A percentile compares a stretch with the other conserved stretches of the same genome.
These are phyloP conservation scores for Isabelozyma rhagii DNA, from an alignment of 805 yeast genomes.

Conservation along the genomic window DNA sequence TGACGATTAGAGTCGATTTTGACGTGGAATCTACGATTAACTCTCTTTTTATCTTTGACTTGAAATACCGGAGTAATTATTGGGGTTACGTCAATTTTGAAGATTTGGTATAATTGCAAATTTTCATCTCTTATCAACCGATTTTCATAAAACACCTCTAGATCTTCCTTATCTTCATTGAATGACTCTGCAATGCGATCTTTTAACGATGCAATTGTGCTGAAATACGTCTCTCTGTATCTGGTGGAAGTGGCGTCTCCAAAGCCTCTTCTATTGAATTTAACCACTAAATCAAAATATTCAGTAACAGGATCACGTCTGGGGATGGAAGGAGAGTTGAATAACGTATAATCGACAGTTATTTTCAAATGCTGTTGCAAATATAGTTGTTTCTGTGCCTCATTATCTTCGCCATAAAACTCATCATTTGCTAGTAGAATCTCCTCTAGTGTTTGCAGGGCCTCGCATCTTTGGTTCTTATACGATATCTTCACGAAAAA, in stretches of 20 bases:
- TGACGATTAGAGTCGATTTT: conserved; percentile 10
- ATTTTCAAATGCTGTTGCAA: conserved; percentile 7
- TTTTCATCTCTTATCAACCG: conserved; percentile 4
- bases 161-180: conserved; percentile 5
- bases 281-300: conserved; percentile 17
- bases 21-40: conserved; percentile 10
- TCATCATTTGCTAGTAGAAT: not conserved
- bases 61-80: conserved; percentile 16
- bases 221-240: conserved; percentile 16
- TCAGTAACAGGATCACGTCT: conserved; percentile 20
- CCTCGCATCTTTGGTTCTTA: conserved; percentile 8
- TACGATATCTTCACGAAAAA: conserved; percentile 13
- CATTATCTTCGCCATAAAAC: conserved; percentile 2
- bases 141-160: conserved; percentile 7
- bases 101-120: conserved; percentile 6
- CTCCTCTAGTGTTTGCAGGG: conserved; percentile 7
- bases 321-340: conserved; percentile 15
- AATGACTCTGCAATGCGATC: conserved; percentile 13
- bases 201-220: conserved; percentile 15
- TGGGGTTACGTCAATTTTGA: conserved; percentile 28
- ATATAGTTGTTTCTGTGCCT: not conserved
- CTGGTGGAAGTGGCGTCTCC: conserved; percentile 4
- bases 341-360: conserved; percentile 22
- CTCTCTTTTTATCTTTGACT: conserved; percentile 5
- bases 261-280: conserved; percentile 9